Evolutionary conservation across 2,329 filamentous ascomycete species (phyloP).

Genomic region (Paracamarosporium sp.): DNA sequence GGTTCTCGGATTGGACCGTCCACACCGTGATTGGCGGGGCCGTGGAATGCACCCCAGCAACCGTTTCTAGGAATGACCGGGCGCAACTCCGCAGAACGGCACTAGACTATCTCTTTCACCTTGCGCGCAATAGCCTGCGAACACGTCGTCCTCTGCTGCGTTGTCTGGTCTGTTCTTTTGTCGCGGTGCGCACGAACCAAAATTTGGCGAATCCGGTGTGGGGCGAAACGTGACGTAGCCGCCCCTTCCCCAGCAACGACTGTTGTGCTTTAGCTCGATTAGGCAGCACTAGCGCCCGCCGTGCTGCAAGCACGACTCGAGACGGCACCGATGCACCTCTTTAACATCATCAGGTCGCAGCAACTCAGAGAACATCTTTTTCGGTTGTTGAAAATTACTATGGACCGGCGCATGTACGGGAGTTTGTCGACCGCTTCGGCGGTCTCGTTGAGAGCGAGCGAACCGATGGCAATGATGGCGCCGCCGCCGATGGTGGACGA

Average conservation of each 20-base stretch:
- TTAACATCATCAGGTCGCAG: conserved; percentile 36
- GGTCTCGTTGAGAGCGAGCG: conserved; percentile 52
- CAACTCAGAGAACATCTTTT: conserved; percentile 30
- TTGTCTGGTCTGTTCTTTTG: conserved; percentile 9
- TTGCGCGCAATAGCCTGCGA: conserved; percentile 14
- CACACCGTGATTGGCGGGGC: conserved; percentile 14
- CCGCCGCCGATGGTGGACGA: conserved; percentile 46
- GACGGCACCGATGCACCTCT: conserved; percentile 35
- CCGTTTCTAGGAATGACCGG: conserved; percentile 13
- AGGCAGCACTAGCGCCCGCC: conserved; percentile 23
- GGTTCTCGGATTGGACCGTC: neutral
- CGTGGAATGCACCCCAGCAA: conserved; percentile 24
- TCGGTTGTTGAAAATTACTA: conserved; percentile 28
- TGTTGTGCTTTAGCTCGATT: conserved; percentile 37
- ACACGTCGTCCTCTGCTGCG: conserved; percentile 19
- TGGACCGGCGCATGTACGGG: conserved; percentile 39
- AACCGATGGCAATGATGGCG: conserved; percentile 39
- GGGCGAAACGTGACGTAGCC: conserved; percentile 36
- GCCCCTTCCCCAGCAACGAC: conserved; percentile 27
- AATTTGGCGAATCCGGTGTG: conserved; percentile 19
- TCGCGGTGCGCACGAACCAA: conserved; percentile 23
- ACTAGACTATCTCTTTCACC: neutral
- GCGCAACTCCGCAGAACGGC: neutral
- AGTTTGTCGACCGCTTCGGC: conserved; percentile 48
- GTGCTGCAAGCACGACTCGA: conserved; percentile 15